Percentiles rank a stretch among this genome's conserved stretches.
phyloP scores from a whole-genome alignment of 441 rosid species.

The Geranium incanum region DNA sequence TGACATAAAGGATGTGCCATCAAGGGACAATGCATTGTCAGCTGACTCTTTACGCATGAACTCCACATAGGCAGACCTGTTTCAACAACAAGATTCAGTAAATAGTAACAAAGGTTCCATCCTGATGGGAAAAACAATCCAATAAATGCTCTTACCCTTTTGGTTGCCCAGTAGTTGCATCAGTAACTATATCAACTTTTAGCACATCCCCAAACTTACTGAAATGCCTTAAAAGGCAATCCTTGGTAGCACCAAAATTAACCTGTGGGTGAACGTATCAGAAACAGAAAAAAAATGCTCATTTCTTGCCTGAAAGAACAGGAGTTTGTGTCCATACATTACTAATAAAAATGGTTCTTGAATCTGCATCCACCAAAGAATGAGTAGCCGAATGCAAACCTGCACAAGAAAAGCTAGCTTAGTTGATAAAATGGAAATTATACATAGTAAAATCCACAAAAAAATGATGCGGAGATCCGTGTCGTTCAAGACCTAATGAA shows the following conservation, averaged over 20 bases:
- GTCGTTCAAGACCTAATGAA: not conserved
- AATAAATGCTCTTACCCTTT: slow-evolving; percentile 47
- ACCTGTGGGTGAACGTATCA: slow-evolving; percentile 43
- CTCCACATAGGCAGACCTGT: slow-evolving; percentile 80
- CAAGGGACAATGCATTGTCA: slow-evolving; percentile 69
- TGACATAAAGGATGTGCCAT: slow-evolving; percentile 88
- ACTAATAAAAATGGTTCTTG: slow-evolving; percentile 76
- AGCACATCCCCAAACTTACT: slow-evolving; percentile 85
- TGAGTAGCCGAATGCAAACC: slow-evolving; percentile 49
- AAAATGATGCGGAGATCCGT: not conserved
- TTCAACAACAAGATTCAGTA: slow-evolving; percentile 12
- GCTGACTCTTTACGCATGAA: slow-evolving; percentile 81
- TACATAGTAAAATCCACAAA: not conserved
- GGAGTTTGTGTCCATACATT: slow-evolving; percentile 44
- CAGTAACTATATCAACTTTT: slow-evolving; percentile 73
- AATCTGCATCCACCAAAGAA: slow-evolving; percentile 69
- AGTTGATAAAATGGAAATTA: not conserved
- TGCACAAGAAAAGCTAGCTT: slow-evolving; percentile 27
- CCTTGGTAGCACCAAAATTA: slow-evolving; percentile 93
- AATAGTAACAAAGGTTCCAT: not conserved
- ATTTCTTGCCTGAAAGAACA: slow-evolving; percentile 8
- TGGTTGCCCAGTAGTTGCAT: slow-evolving; percentile 84
- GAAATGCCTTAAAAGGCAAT: slow-evolving; percentile 80
- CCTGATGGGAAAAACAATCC: not conserved
- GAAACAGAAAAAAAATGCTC: slow-evolving; percentile 14